Evolutionary conservation across 495 filamentous ascomycete genomes (phyloP), one percentile per base, ranked within the genome.

Genomic region (Penicillium steckii): DNA sequence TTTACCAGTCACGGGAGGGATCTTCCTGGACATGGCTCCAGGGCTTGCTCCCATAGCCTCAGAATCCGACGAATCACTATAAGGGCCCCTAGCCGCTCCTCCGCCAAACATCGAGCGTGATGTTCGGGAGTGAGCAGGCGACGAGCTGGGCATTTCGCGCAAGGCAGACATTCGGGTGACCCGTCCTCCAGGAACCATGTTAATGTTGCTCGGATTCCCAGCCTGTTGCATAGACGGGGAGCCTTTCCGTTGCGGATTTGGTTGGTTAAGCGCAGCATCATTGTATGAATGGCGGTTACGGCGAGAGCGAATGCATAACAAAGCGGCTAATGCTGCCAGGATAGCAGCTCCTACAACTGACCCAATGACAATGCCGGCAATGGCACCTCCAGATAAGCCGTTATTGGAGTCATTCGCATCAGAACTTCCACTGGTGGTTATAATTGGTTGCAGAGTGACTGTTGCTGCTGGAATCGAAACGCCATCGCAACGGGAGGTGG

Each of bases 81-180:
- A 85, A 2, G 38, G 38, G 21, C 38, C 38, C 52, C 84, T 79
- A 13, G 69, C 67, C 18, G 50, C 69, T 21, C 65, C 69, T 23
- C 65, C 73, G 47, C 64, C 74, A 50, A 71, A 74, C 46, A 74
- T 68, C 4, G 62, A 66, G n/a, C 58, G 61, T 8, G 66, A 75
- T 55, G 54, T 69, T 17, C 70, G 76, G 2, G 73, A 80, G 17
- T 68, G 79, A 4, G 82, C 79, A 0, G 86, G 78, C 0, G 84
- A 80, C 10, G 83, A 79, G 48, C 77, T 83, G 0, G 84, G 78
- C 52, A 82, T 76, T 50, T 76, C 84, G 65, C 97, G 92, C 27
- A 99, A 72, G 10, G 95, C 95, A 25, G 93, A 92, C 95, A 99
- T 97, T 29, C 95, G 83, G 8, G 94, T 87, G 42, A 99, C 92